These are phyloP conservation scores for Blastobotrys malaysiensis DNA, from an alignment of 1,139 yeast species.

Conservation along the genomic window DNA sequence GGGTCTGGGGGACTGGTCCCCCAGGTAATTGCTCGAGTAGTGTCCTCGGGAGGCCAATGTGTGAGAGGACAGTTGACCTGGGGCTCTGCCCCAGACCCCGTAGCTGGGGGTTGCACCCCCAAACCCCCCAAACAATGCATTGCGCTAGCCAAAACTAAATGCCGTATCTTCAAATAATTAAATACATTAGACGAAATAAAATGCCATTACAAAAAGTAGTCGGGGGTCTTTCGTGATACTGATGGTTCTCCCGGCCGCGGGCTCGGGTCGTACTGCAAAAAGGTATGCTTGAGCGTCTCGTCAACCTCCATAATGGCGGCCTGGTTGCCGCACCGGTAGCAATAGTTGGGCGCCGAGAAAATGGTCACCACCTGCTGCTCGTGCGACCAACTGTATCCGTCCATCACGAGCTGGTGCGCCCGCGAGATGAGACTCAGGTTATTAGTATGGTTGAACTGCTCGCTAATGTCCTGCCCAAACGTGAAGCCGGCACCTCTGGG, in stretches of 20 bases:
- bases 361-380: constrained; percentile 80
- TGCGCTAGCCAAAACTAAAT: too few relatives aligned
- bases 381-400: constrained; percentile 68
- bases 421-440: constrained; percentile 84
- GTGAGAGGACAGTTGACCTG: too few relatives aligned
- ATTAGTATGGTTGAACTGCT: constrained; percentile 73
- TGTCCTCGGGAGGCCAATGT: too few relatives aligned
- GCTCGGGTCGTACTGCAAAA: constrained; percentile 90
- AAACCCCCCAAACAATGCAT: too few relatives aligned
- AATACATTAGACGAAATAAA: background rate
- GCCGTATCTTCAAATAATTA: background rate
- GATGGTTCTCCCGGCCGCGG: constrained; percentile 97
- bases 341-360: constrained; percentile 95
- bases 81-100: too few relatives aligned
- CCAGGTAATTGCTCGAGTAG: too few relatives aligned
- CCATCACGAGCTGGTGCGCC: constrained; percentile 98
- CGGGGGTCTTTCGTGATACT: constrained; percentile 96
- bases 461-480: constrained; percentile 83
- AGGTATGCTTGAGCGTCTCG: constrained; percentile 52
- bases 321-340: constrained; percentile 97
- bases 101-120: too few relatives aligned
- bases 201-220: constrained; percentile 63
- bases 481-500: constrained; percentile 99
- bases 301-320: constrained; percentile 99
- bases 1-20: too few relatives aligned